Conservation (phyloP, 1,284 basidiomycete genomes). For the Fomitopsis pinicola region DNA sequence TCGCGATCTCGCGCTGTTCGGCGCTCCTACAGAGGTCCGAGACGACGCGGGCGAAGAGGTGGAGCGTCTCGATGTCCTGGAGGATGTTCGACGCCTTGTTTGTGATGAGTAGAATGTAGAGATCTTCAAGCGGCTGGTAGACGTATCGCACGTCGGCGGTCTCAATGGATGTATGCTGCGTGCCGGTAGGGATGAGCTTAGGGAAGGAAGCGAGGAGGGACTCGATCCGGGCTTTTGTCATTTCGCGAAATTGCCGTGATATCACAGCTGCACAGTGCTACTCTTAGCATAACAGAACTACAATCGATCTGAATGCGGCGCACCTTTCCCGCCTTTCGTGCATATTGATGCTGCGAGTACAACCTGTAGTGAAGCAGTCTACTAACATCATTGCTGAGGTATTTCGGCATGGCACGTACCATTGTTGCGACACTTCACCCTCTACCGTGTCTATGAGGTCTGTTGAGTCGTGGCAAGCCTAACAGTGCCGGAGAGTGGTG, state of each 20-base stretch:
- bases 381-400: neutral
- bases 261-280: slow-evolving; percentile 68
- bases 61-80: slow-evolving; percentile 96
- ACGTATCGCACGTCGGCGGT: slow-evolving; percentile 94
- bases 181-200: slow-evolving; percentile 94
- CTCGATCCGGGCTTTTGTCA: slow-evolving; percentile 91
- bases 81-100: slow-evolving; percentile 98
- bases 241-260: slow-evolving; percentile 94
- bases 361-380: slow-evolving; percentile 40
- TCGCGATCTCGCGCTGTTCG: slow-evolving; percentile 87
- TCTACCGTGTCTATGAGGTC: neutral
- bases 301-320: neutral
- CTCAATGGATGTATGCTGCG: slow-evolving; percentile 96
- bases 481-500: neutral
- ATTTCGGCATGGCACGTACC: neutral
- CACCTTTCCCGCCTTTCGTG: slow-evolving; percentile 90
- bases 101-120: slow-evolving; percentile 97
- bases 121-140: slow-evolving; percentile 97
- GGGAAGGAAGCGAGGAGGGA: slow-evolving; percentile 96
- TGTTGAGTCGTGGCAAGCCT: neutral
- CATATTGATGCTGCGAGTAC: slow-evolving; percentile 93
- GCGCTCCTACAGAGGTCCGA: slow-evolving; percentile 88
- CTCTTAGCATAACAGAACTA: neutral
- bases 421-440: neutral
- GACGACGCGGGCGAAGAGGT: slow-evolving; percentile 91